These are phyloP conservation scores for Metschnikowia drakensbergensis DNA, from an alignment of 805 yeast genomes.

Conservation along the genomic window DNA sequence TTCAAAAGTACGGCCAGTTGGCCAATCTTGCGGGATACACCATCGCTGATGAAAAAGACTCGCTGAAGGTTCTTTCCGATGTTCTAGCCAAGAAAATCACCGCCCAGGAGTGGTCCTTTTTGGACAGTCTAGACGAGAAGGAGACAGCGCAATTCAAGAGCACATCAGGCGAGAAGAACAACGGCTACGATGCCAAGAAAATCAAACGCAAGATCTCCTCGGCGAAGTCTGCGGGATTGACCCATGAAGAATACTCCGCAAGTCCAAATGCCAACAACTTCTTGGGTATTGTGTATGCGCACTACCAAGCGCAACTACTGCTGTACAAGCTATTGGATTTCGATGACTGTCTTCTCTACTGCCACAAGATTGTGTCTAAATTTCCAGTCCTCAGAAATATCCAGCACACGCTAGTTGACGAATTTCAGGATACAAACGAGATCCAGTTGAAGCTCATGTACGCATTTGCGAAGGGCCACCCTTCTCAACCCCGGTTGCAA, in stretches of 20 bases:
- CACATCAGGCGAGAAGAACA: conserved; percentile 17
- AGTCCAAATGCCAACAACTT: conserved; percentile 12
- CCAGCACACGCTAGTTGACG: conserved; percentile 82
- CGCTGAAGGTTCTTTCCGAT: conserved; percentile 42
- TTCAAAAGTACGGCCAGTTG: conserved; percentile 51
- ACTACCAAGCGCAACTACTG: conserved; percentile 49
- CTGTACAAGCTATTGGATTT: conserved; percentile 59
- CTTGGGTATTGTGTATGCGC: conserved; percentile 38
- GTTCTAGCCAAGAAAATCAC: conserved; percentile 29
- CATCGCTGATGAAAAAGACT: conserved; percentile 66
- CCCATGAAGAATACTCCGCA: conserved; percentile 39
- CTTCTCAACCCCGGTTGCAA: conserved; percentile 26
- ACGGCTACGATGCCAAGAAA: conserved; percentile 39
- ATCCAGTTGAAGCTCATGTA: conserved; percentile 71
- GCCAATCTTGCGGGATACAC: conserved; percentile 45
- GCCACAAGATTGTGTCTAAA: conserved; percentile 46
- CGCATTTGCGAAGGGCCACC: conserved; percentile 36
- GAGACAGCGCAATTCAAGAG: conserved; percentile 14
- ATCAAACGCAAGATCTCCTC: conserved; percentile 48
- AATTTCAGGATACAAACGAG: conserved; percentile 86
- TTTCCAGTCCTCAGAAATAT: conserved; percentile 47
- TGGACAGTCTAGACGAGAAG: conserved; percentile 15
- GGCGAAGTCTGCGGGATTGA: conserved; percentile 51
- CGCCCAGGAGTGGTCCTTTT: conserved; percentile 16
- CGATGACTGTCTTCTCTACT: conserved; percentile 70